A percentile compares a stretch with the other conserved stretches of the same genome.
Conservation (phyloP, 805 yeast species). For the Cyberlindnera euphorbiae region DNA sequence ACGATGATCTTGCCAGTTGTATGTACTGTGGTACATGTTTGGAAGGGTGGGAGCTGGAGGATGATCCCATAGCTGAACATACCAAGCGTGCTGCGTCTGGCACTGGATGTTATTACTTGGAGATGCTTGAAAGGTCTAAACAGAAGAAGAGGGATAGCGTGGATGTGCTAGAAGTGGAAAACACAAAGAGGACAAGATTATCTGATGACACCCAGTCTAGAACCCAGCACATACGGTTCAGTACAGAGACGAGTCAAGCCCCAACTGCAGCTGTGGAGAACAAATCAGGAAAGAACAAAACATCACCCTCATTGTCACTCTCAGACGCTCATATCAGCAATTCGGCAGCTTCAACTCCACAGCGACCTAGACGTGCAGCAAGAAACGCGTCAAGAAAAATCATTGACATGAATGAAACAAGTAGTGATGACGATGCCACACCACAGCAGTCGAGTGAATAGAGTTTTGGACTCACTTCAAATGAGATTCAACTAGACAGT, state of each 20-base stretch:
- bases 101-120: slow-evolving; percentile 33
- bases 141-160: slow-evolving; percentile 3
- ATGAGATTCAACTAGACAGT: slow-evolving; percentile 15
- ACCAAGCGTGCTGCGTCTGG: slow-evolving; percentile 31
- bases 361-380: slow-evolving; percentile 14
- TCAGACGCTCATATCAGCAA: too few relatives aligned
- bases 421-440: slow-evolving; percentile 4
- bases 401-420: slow-evolving; percentile 7
- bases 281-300: slow-evolving; percentile 4
- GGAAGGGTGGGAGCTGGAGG: slow-evolving; percentile 69
- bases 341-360: too few relatives aligned
- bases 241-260: too few relatives aligned
- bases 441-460: slow-evolving; percentile 11
- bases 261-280: too few relatives aligned
- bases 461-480: slow-evolving; percentile 22
- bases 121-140: slow-evolving; percentile 1
- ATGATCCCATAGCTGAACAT: slow-evolving; percentile 62
- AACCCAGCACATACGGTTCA: too few relatives aligned
- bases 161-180: background rate
- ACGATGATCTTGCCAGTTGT: slow-evolving; percentile 57
- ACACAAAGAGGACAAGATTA: slow-evolving; percentile 6
- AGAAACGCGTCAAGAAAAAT: slow-evolving; percentile 12
- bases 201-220: too few relatives aligned
- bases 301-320: background rate
- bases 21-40: slow-evolving; percentile 56